Evolutionary conservation across 2,329 filamentous ascomycete genomes (phyloP).

Genomic region (Claviceps sorghi): DNA sequence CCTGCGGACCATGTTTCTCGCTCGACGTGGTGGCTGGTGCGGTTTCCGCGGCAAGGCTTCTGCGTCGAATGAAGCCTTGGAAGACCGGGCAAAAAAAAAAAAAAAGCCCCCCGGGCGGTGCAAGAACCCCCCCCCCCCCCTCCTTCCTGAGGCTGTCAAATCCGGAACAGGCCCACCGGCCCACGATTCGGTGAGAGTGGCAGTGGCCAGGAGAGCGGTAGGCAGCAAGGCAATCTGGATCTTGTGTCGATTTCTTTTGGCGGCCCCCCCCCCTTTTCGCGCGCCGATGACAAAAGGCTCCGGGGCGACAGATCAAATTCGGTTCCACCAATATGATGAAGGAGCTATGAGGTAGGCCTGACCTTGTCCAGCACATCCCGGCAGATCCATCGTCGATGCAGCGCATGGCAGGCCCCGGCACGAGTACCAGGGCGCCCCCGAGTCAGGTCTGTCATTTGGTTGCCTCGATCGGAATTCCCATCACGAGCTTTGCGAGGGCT

Average conservation of each 20-base stretch:
- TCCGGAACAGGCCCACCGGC: neutral
- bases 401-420: neutral
- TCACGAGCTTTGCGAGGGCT: neutral
- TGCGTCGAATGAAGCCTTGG: neutral
- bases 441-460: neutral
- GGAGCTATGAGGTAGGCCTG: neutral
- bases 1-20: neutral
- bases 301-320: neutral
- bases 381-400: neutral
- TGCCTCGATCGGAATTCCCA: neutral
- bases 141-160: neutral
- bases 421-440: neutral
- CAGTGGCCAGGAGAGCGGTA: neutral
- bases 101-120: no score
- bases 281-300: neutral
- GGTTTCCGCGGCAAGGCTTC: constrained; percentile 4
- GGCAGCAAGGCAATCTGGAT: neutral
- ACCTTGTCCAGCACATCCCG: neutral
- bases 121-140: no score
- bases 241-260: neutral
- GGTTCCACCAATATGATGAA: neutral
- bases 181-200: neutral
- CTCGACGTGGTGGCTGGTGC: constrained; percentile 1
- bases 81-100: no score
- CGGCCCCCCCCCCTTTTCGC: neutral